Percentiles rank a stretch among this genome's conserved stretches.
These are phyloP conservation scores for Leccinum solheimii DNA, from an alignment of 1,284 basidiomycete species.

Conservation along the genomic window DNA sequence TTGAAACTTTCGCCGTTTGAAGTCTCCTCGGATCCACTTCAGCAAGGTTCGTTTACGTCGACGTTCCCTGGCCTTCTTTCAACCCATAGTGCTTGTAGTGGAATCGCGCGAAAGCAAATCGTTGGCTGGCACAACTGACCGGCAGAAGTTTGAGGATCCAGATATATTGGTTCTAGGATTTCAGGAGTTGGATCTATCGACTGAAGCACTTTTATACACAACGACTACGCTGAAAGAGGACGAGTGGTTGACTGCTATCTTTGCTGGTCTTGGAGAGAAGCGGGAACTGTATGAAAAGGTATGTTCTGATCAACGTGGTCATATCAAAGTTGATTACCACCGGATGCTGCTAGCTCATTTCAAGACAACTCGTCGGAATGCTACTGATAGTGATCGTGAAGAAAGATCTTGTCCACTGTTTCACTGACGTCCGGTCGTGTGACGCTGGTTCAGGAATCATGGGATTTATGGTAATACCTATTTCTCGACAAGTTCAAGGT, in stretches of 20 bases:
- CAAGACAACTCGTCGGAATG: conserved; percentile 79
- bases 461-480: conserved; percentile 62
- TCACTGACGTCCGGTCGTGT: conserved; percentile 51
- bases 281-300: conserved; percentile 66
- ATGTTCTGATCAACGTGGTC: not conserved
- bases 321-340: not conserved
- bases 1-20: conserved; percentile 42
- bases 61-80: not conserved
- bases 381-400: conserved; percentile 65
- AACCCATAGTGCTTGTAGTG: conserved; percentile 4
- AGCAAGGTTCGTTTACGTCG: conserved; percentile 16
- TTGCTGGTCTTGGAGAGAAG: conserved; percentile 70
- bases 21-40: conserved; percentile 11
- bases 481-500: not conserved
- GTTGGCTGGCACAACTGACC: conserved; percentile 21
- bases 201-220: conserved; percentile 70
- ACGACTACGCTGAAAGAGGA: conserved; percentile 63
- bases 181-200: conserved; percentile 74
- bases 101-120: conserved; percentile 14
- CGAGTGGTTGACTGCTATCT: conserved; percentile 62
- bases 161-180: conserved; percentile 72
- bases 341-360: conserved; percentile 49
- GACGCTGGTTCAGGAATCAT: conserved; percentile 68
- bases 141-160: conserved; percentile 41
- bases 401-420: conserved; percentile 48